Evolutionary conservation across 495 filamentous ascomycete species (phyloP), one percentile per base, ranked within the genome.

Genomic region (Podospora fimiseda): DNA sequence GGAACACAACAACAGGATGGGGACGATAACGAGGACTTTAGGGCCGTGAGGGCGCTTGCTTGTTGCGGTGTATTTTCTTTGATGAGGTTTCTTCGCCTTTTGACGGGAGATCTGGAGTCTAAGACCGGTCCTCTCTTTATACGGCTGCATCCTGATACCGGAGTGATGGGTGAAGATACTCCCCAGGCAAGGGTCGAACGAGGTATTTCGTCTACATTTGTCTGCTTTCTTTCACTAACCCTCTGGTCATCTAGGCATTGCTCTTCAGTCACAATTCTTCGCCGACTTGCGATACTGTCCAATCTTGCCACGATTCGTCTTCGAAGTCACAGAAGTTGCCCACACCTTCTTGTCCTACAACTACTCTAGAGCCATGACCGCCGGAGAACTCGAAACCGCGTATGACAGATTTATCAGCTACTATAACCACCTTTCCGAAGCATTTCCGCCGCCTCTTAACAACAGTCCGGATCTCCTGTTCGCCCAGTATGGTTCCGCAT

Each of bases 311-410:
- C 48, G 59, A 1, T 64, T 66, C 38, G 37, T 64, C 4, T 66
- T 64, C 38, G 54, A 60, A 41, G 54, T 63, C 14, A 66, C 60
- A 0, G 61, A 63, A 33, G 52, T 50, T 3, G 56, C 56, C 0
- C 63, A 66, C 21, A 64, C 63, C 0, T 66, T 66, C 30, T 48
- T 50, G 3, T 51, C 63, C 0, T 66, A 66, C 48, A 55, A 61
- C 18, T 60, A 55, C 24, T 63, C 58, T 16, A 49, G 43, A 22
- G 61, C 61, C 20, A 63, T 60, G 57, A 64, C 63, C 7, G 58
- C 61, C 0, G 39, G 42, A 5, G 63, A 66, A 33, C 59, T 66
- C 3, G 61, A 64, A n/a, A 47, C 44, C 1, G 61, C 61, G 1
- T 60, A 64, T 42, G 55, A 50, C 14, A 61, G 59, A 38, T 66